These are phyloP conservation scores for Monosporascus sp. DNA, from an alignment of 2,329 filamentous ascomycete species.

Conservation along the genomic window DNA sequence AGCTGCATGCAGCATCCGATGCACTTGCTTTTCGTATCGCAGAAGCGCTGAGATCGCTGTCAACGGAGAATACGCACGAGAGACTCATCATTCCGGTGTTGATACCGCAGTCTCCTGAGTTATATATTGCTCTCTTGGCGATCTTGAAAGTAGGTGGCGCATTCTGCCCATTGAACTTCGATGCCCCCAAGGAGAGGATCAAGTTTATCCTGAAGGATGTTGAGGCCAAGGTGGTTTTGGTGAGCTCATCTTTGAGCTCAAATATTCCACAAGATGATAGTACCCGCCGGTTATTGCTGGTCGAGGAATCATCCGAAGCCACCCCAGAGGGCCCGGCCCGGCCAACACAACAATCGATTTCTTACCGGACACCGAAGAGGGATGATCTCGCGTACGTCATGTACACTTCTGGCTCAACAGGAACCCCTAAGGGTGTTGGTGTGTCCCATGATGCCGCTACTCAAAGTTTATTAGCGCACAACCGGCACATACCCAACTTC, in stretches of 20 bases:
- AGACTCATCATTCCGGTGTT: slow-evolving; percentile 67
- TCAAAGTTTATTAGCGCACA: slow-evolving; percentile 77
- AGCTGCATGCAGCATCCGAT: slow-evolving; percentile 56
- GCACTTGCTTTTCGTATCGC: slow-evolving; percentile 49
- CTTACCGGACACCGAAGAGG: slow-evolving; percentile 8
- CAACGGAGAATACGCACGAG: slow-evolving; percentile 1
- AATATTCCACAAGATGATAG: slow-evolving; percentile 31
- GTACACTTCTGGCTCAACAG: slow-evolving; percentile 90
- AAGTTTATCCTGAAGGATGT: slow-evolving; percentile 79
- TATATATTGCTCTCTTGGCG: slow-evolving; percentile 74
- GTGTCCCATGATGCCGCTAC: slow-evolving; percentile 76
- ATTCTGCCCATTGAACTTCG: slow-evolving; percentile 79
- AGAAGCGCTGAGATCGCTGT: slow-evolving; percentile 21
- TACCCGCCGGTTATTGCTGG: slow-evolving; percentile 30
- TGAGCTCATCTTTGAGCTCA: slow-evolving; percentile 43
- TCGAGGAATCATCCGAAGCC: slow-evolving; percentile 23
- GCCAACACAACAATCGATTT: neutral
- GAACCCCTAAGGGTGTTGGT: slow-evolving; percentile 80
- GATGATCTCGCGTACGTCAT: slow-evolving; percentile 74
- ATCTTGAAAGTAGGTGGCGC: slow-evolving; percentile 77
- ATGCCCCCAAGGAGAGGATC: slow-evolving; percentile 71
- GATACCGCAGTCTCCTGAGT: slow-evolving; percentile 67
- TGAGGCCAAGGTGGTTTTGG: slow-evolving; percentile 62
- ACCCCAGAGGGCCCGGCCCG: neutral
- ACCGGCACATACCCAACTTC: slow-evolving; percentile 71